phyloP scores from a whole-genome alignment of 2,329 filamentous ascomycete genomes.

The Epichloe coenophiala region DNA sequence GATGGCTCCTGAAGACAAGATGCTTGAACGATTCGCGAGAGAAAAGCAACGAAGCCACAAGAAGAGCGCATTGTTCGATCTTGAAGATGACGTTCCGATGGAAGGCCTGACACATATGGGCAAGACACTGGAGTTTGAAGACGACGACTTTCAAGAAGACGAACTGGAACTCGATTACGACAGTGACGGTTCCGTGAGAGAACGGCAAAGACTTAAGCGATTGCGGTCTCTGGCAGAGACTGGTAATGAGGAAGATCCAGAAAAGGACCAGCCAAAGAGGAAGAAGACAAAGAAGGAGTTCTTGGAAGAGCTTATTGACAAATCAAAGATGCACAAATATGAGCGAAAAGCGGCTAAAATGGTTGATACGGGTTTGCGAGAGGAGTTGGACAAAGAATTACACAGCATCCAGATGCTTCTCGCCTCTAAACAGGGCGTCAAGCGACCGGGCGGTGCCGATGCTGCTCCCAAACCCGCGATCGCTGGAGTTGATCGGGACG shows the following conservation, averaged over 20 bases:
- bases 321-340: slow-evolving; percentile 91
- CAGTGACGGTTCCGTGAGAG: slow-evolving; percentile 40
- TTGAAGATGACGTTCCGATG: slow-evolving; percentile 58
- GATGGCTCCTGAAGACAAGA: slow-evolving; percentile 87
- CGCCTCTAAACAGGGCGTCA: slow-evolving; percentile 31
- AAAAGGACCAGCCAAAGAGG: slow-evolving; percentile 52
- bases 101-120: slow-evolving; percentile 71
- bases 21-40: slow-evolving; percentile 76
- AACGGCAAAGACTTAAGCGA: slow-evolving; percentile 41
- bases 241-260: slow-evolving; percentile 31
- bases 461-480: slow-evolving; percentile 17
- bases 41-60: slow-evolving; percentile 74
- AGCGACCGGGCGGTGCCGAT: slow-evolving; percentile 15
- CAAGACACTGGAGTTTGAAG: slow-evolving; percentile 53
- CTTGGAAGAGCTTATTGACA: slow-evolving; percentile 95
- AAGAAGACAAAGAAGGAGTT: slow-evolving; percentile 96
- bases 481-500: slow-evolving; percentile 46
- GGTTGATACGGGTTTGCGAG: slow-evolving; percentile 77
- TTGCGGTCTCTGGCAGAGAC: slow-evolving; percentile 32
- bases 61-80: slow-evolving; percentile 71
- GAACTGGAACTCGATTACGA: slow-evolving; percentile 52
- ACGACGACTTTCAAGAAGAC: slow-evolving; percentile 66
- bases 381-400: slow-evolving; percentile 73
- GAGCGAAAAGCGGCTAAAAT: slow-evolving; percentile 88
- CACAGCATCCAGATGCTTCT: slow-evolving; percentile 63